phyloP scores from a whole-genome alignment of 2,329 filamentous ascomycete species.

The Calonectria pseudoturangicola region DNA sequence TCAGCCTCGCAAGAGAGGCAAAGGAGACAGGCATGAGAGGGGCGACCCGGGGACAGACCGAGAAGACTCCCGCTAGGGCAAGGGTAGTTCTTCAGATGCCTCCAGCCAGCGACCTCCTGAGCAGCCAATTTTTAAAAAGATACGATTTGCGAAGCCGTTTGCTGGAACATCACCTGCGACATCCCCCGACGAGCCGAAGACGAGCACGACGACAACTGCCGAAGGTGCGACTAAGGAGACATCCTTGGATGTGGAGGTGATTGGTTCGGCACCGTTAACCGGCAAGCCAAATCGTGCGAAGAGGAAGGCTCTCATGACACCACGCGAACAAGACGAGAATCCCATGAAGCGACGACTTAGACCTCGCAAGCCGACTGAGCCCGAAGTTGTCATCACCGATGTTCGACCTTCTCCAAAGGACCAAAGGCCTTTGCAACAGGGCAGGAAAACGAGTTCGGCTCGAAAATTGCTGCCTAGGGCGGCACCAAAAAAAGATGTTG shows the following conservation, averaged over 20 bases:
- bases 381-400: conserved; percentile 28
- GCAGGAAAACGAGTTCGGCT: conserved; percentile 36
- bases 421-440: conserved; percentile 21
- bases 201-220: neutral
- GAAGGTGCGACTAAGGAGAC: neutral
- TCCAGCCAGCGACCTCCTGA: conserved; percentile 42
- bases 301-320: conserved; percentile 5
- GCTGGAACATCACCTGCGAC: conserved; percentile 42
- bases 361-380: conserved; percentile 45
- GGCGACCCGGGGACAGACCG: conserved; percentile 58
- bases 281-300: conserved; percentile 20
- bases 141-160: conserved; percentile 54
- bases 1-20: conserved; percentile 62
- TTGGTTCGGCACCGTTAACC: neutral
- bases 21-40: conserved; percentile 58
- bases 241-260: conserved; percentile 10
- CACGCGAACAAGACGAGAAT: conserved; percentile 37
- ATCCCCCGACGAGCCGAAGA: neutral
- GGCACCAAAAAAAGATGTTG: conserved; percentile 2
- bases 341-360: conserved; percentile 49
- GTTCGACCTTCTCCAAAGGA: conserved; percentile 38
- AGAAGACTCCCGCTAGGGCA: conserved; percentile 63
- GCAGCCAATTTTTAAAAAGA: conserved; percentile 45
- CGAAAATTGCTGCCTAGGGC: conserved; percentile 25
- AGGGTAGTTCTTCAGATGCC: conserved; percentile 52